phyloP scores from a whole-genome alignment of 73 alveolate species.

The Paraurostyla sp. region DNA sequence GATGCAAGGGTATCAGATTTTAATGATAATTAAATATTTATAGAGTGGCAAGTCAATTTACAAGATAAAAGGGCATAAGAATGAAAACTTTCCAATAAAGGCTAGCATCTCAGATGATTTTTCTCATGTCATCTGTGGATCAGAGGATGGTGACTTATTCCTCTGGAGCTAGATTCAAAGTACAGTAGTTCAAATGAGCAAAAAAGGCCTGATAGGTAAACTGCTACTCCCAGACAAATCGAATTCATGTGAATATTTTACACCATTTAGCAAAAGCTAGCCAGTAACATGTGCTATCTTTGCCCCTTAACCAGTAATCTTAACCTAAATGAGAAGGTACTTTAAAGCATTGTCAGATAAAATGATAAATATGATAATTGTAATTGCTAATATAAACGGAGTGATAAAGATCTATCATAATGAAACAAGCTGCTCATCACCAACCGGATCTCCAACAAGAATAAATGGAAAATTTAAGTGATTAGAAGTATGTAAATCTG shows the following conservation, averaged over 20 bases:
- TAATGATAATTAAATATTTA: neutral
- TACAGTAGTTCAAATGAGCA: constrained; percentile 55
- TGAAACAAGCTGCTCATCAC: constrained; percentile 35
- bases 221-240: constrained; percentile 20
- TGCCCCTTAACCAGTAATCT: constrained; percentile 24
- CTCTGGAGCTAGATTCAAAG: constrained; percentile 84
- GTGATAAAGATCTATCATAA: constrained; percentile 25
- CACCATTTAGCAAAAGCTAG: neutral
- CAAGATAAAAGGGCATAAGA: constrained; percentile 89
- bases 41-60: constrained; percentile 70
- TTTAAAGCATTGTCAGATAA: constrained; percentile 1
- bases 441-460: neutral
- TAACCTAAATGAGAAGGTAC: constrained; percentile 3
- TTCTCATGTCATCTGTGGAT: constrained; percentile 85
- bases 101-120: constrained; percentile 79
- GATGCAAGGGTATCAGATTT: constrained; percentile 65
- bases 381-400: constrained; percentile 30
- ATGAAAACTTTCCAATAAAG: constrained; percentile 79
- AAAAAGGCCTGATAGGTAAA: constrained; percentile 34
- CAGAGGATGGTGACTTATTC: constrained; percentile 91
- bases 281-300: constrained; percentile 45
- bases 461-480: neutral
- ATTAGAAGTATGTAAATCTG: too few species aligned
- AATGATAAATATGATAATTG: constrained; percentile 45
- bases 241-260: constrained; percentile 48